phyloP scores from a whole-genome alignment of 108 stramenopile species.

The Fistulifera pelliculosa region DNA sequence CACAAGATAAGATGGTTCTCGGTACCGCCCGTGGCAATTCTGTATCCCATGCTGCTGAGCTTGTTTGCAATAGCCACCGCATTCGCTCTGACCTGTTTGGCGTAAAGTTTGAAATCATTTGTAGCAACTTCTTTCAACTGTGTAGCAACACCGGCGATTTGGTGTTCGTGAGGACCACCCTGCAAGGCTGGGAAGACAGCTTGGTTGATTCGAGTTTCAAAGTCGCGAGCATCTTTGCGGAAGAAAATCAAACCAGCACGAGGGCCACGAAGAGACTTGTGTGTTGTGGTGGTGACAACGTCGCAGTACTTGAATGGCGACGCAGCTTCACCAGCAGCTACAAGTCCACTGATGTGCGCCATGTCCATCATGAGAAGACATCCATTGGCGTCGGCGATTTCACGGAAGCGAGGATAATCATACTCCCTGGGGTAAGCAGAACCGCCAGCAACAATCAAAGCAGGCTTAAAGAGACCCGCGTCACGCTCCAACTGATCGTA shows the following conservation, averaged over 20 bases:
- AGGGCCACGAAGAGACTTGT: slow-evolving; percentile 99
- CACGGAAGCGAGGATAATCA: slow-evolving; percentile 94
- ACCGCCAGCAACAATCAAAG: slow-evolving; percentile 92
- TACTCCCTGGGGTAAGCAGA: slow-evolving; percentile 99
- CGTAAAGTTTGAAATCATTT: slow-evolving; percentile 85
- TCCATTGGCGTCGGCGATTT: slow-evolving; percentile 95
- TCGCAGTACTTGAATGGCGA: slow-evolving; percentile 96
- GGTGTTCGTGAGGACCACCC: slow-evolving; percentile 99
- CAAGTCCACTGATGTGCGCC: slow-evolving; percentile 98
- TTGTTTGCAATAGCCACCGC: slow-evolving; percentile 83
- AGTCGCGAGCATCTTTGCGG: slow-evolving; percentile 84
- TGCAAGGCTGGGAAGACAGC: slow-evolving; percentile 99
- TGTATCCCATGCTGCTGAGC: slow-evolving; percentile 81
- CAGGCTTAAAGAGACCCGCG: slow-evolving; percentile 93
- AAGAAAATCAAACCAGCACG: slow-evolving; percentile 98
- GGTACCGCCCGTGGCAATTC: slow-evolving; percentile 96
- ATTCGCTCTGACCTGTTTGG: slow-evolving; percentile 90
- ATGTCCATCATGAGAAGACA: slow-evolving; percentile 98
- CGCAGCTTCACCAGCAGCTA: slow-evolving; percentile 81
- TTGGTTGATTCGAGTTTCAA: slow-evolving; percentile 85
- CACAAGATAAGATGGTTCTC: slow-evolving; percentile 99
- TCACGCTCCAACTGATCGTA: slow-evolving; percentile 91
- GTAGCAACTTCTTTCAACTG: slow-evolving; percentile 92
- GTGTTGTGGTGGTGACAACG: slow-evolving; percentile 98
- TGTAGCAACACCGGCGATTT: slow-evolving; percentile 95